phyloP scores from a whole-genome alignment of 306 rosid species.

The Cicer arietinum region DNA sequence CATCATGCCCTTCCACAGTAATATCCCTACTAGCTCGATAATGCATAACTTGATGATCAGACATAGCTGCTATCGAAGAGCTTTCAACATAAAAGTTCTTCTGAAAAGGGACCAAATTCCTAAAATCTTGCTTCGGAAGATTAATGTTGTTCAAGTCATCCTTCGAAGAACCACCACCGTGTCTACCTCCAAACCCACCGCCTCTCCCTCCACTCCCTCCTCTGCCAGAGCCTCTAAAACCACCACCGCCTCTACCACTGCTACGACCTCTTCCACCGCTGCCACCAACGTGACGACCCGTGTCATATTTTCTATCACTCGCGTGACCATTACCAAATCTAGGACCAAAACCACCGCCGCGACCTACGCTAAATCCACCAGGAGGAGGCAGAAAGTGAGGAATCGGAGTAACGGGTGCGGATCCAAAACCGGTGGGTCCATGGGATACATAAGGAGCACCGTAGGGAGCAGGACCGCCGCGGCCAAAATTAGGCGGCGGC shows the following conservation, averaged over 20 bases:
- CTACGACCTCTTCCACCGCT: conserved; percentile 51
- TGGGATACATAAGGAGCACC: conserved; percentile 43
- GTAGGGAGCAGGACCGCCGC: conserved; percentile 53
- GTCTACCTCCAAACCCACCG: conserved; percentile 59
- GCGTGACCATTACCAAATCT: conserved; percentile 45
- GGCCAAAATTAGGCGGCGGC: conserved; percentile 55
- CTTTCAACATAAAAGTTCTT: conserved; percentile 79
- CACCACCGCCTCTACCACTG: conserved; percentile 21
- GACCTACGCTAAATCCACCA: conserved; percentile 70
- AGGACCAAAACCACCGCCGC: conserved; percentile 50
- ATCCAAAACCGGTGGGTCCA: conserved; percentile 45
- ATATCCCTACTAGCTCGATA: conserved; percentile 75
- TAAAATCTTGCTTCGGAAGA: conserved; percentile 84
- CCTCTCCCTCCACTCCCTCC: conserved; percentile 50
- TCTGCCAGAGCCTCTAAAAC: conserved; percentile 53
- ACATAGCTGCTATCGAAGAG: conserved; percentile 67
- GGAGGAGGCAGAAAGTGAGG: conserved; percentile 75
- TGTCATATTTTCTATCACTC: conserved; percentile 42
- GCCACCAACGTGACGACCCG: conserved; percentile 35
- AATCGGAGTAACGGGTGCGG: conserved; percentile 47
- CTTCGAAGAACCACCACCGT: conserved; percentile 65
- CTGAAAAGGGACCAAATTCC: conserved; percentile 82
- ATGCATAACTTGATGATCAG: conserved; percentile 68
- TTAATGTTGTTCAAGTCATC: conserved; percentile 78
- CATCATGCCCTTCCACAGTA: conserved; percentile 82